Evolutionary conservation across 768 basidiomycete genomes (phyloP).

Genomic region (Trametes cinnabarina): DNA sequence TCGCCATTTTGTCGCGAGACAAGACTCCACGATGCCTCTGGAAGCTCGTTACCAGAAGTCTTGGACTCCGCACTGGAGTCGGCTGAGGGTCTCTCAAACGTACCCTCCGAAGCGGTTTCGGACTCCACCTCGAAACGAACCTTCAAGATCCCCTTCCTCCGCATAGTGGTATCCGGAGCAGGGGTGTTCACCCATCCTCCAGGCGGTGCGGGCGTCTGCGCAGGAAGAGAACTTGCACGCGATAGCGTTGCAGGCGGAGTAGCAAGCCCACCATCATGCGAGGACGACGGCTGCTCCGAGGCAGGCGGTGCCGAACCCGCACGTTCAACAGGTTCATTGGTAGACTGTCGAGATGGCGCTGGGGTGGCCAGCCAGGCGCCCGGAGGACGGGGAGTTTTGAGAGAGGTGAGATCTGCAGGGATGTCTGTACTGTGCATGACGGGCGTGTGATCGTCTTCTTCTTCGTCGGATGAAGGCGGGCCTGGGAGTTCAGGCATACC

Average conservation of each 20-base stretch:
- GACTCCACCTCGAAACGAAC: slow-evolving; percentile 66
- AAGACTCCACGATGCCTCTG: background rate
- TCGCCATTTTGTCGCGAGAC: slow-evolving; percentile 1
- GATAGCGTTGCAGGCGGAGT: slow-evolving; percentile 40
- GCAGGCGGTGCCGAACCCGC: slow-evolving; percentile 20
- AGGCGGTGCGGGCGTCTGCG: slow-evolving; percentile 64
- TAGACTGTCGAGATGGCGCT: slow-evolving; percentile 24
- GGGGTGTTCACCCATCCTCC: slow-evolving; percentile 53
- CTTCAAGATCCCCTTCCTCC: slow-evolving; percentile 58
- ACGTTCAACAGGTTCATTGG: slow-evolving; percentile 14
- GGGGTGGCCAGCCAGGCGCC: slow-evolving; percentile 47
- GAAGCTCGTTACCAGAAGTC: background rate
- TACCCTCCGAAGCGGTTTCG: slow-evolving; percentile 30
- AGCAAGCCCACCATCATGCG: slow-evolving; percentile 10
- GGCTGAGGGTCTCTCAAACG: slow-evolving; percentile 10
- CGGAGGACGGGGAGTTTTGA: slow-evolving; percentile 47
- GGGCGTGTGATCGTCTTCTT: slow-evolving; percentile 32
- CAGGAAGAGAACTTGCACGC: slow-evolving; percentile 43
- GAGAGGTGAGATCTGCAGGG: slow-evolving; percentile 31
- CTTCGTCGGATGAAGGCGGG: slow-evolving; percentile 56
- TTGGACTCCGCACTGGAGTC: slow-evolving; percentile 9
- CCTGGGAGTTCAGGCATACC: slow-evolving; percentile 65
- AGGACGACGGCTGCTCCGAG: background rate
- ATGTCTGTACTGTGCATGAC: slow-evolving; percentile 19
- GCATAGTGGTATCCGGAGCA: slow-evolving; percentile 24